A percentile compares a stretch with the other conserved stretches of the same genome.
Conservation (phyloP, 2,329 filamentous ascomycete species). For the Diplodia scrobiculata region DNA sequence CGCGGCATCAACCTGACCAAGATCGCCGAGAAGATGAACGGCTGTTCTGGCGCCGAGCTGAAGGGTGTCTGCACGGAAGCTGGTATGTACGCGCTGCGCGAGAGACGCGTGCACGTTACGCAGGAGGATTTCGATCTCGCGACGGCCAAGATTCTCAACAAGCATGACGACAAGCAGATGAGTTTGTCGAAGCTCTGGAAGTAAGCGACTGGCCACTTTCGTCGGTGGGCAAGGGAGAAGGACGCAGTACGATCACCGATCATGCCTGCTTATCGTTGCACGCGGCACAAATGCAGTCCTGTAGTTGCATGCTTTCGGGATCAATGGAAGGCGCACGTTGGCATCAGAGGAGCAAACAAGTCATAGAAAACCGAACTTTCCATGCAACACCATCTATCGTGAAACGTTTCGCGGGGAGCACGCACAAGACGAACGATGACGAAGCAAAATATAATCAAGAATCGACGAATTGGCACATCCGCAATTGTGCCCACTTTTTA, state of each 20-base stretch:
- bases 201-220: conserved; percentile 46
- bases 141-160: conserved; percentile 98
- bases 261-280: conserved; percentile 11
- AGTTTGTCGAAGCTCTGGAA: conserved; percentile 87
- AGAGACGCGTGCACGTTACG: conserved; percentile 94
- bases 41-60: conserved; percentile 93
- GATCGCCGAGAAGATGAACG: conserved; percentile 99
- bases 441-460: neutral
- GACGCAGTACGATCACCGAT: conserved; percentile 8
- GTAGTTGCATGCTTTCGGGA: conserved; percentile 1
- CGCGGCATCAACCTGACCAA: conserved; percentile 96
- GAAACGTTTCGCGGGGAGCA: conserved; percentile 5
- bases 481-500: neutral
- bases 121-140: conserved; percentile 99
- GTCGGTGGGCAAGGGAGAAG: neutral
- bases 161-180: conserved; percentile 98
- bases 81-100: conserved; percentile 95
- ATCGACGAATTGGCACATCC: conserved; percentile 2
- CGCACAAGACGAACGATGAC: neutral
- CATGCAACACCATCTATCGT: conserved; percentile 9
- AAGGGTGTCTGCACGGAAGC: conserved; percentile 99
- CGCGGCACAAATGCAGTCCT: neutral
- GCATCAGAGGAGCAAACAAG: conserved; percentile 5
- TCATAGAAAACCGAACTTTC: conserved; percentile 12
- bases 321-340: neutral